Percentiles rank a stretch among this genome's conserved stretches.
Evolutionary conservation across 2,329 filamentous ascomycete species (phyloP).

Genomic region (Pyrenochaeta sp.): DNA sequence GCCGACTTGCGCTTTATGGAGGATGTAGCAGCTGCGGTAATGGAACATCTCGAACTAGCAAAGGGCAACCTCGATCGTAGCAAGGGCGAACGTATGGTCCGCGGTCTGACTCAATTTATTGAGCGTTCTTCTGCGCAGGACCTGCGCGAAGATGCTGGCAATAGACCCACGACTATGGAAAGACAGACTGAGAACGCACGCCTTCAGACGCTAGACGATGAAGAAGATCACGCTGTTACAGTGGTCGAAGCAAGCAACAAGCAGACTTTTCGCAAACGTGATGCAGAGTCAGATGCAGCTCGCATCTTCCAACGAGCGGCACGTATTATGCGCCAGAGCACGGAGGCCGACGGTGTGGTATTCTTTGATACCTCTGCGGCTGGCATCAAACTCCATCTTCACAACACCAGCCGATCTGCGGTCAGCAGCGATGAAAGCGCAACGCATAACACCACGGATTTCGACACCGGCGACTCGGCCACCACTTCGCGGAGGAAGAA

Average conservation of each 20-base stretch:
- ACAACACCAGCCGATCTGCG: conserved; percentile 24
- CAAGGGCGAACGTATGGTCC: conserved; percentile 43
- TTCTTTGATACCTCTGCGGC: conserved; percentile 48
- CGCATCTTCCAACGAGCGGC: conserved; percentile 48
- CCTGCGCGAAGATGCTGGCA: conserved; percentile 19
- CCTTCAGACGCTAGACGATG: conserved; percentile 35
- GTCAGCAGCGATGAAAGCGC: conserved; percentile 38
- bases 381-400: conserved; percentile 34
- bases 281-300: conserved; percentile 32
- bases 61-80: conserved; percentile 36
- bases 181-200: conserved; percentile 47
- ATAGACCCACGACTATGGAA: conserved; percentile 38
- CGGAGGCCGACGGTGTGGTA: conserved; percentile 43
- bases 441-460: conserved; percentile 42
- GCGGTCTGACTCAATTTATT: conserved; percentile 46
- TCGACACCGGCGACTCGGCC: conserved; percentile 38
- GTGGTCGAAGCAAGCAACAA: conserved; percentile 15
- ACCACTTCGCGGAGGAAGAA: conserved; percentile 28
- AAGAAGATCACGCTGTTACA: conserved; percentile 14
- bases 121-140: conserved; percentile 40
- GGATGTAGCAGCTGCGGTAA: conserved; percentile 41
- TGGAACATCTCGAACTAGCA: conserved; percentile 43
- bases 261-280: conserved; percentile 31
- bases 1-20: conserved; percentile 41
- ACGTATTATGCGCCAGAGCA: conserved; percentile 45